These are phyloP conservation scores for apple (Malus domestica) DNA, from an alignment of 306 rosid species.

Conservation along the genomic window DNA sequence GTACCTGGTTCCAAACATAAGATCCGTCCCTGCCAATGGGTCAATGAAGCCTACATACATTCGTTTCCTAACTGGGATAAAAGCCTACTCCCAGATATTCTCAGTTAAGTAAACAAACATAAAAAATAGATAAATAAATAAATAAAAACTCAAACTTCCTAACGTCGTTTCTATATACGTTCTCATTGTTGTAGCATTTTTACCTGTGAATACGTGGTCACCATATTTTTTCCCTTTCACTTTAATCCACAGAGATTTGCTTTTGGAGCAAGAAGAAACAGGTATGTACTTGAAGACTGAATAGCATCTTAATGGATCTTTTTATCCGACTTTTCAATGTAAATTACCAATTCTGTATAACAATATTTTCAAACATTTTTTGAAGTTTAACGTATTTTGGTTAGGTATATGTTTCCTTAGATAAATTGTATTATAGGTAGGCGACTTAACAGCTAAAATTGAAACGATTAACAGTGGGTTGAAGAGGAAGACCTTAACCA, in stretches of 20 bases:
- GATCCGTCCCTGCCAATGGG: conserved; percentile 59
- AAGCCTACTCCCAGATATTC: conserved; percentile 89
- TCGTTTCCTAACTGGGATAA: conserved; percentile 83
- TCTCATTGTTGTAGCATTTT: conserved; percentile 2
- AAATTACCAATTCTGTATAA: not conserved
- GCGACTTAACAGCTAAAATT: no score
- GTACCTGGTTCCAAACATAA: conserved; percentile 70
- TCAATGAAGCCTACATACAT: conserved; percentile 76
- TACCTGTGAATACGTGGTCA: not conserved
- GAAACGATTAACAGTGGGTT: no score
- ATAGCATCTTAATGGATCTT: not conserved
- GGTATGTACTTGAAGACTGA: conserved; percentile 71
- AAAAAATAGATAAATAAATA: not conserved
- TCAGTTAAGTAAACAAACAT: conserved; percentile 52
- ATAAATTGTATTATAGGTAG: not conserved
- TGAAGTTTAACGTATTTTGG: not conserved
- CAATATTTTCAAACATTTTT: not conserved
- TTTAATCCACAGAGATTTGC: conserved; percentile 62
- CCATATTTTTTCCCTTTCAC: conserved; percentile 3
- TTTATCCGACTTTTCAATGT: not conserved
- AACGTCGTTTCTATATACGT: not conserved
- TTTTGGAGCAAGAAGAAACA: conserved; percentile 94
- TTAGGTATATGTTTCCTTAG: not conserved
- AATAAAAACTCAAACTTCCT: not conserved
- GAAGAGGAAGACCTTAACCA: no score